phyloP scores from a whole-genome alignment of 768 basidiomycete genomes.

The Mycena chlorophos region DNA sequence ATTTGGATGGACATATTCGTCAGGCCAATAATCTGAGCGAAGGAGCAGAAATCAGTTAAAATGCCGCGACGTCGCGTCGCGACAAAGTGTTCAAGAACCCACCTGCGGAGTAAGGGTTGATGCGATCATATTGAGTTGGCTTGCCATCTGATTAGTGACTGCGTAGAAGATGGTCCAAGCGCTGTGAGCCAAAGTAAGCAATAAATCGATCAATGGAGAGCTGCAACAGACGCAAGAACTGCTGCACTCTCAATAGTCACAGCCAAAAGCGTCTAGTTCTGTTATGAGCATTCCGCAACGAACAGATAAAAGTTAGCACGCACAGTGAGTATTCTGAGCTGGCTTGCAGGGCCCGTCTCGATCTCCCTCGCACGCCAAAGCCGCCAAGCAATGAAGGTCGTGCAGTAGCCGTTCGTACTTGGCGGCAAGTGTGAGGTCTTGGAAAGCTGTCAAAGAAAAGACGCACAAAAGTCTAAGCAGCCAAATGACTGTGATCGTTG shows the following conservation, averaged over 20 bases:
- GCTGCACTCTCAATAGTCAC: constrained; percentile 2
- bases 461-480: not conserved
- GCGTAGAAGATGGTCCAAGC: constrained; percentile 7
- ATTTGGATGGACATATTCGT: not conserved
- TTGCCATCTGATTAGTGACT: not conserved
- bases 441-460: not conserved
- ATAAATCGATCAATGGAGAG: not conserved
- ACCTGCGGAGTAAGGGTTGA: not conserved
- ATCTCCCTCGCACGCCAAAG: constrained; percentile 3
- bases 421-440: not conserved
- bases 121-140: not conserved
- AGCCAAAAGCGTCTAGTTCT: not conserved
- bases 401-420: not conserved
- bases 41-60: too few species aligned
- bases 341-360: not conserved
- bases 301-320: not conserved
- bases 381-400: constrained; percentile 3
- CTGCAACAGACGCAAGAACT: not conserved
- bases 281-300: not conserved
- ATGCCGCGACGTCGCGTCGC: too few species aligned
- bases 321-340: not conserved
- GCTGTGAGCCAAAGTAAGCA: not conserved
- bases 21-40: not conserved
- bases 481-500: not conserved
- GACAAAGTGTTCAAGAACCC: too few species aligned